Conservation (phyloP, 2,329 filamentous ascomycete species). For the Ophiostoma ips region DNA sequence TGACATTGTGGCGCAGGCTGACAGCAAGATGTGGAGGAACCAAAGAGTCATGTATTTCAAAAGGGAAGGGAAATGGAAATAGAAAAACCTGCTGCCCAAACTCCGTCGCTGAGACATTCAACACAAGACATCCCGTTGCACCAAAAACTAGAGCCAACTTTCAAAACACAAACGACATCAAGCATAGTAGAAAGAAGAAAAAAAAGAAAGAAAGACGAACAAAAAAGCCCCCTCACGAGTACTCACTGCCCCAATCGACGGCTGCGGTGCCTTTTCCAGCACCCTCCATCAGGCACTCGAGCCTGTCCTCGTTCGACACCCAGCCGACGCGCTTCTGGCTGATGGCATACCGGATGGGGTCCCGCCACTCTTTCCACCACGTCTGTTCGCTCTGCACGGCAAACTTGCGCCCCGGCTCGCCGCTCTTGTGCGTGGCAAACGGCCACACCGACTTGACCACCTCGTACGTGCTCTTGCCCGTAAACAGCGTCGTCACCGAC, state of each 20-base stretch:
- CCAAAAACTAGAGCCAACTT: not conserved
- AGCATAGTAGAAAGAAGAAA: not conserved
- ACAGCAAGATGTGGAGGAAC: too few relatives aligned
- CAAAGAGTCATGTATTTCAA: too few relatives aligned
- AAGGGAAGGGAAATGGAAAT: not conserved
- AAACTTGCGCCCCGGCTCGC: conserved; percentile 29
- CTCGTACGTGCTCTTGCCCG: conserved; percentile 39
- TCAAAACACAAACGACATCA: not conserved
- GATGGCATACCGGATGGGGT: conserved; percentile 28
- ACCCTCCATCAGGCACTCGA: conserved; percentile 38
- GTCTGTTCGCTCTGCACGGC: conserved; percentile 41
- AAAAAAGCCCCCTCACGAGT: not conserved
- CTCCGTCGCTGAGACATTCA: not conserved
- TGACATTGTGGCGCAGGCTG: too few relatives aligned
- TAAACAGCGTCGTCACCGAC: conserved; percentile 35
- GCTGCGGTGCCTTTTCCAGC: conserved; percentile 23
- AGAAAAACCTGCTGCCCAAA: not conserved
- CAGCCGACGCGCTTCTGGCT: conserved; percentile 26
- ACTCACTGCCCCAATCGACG: conserved; percentile 28
- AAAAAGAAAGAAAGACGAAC: not conserved
- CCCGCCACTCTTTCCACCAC: conserved; percentile 41
- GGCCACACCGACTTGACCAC: conserved; percentile 43
- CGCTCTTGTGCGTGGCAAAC: conserved; percentile 35
- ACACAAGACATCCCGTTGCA: too few relatives aligned
- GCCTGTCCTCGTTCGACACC: conserved; percentile 39